These are phyloP conservation scores for Papilionanthe hybrid DNA, from an alignment of 116 monocot genomes.

Conservation along the genomic window DNA sequence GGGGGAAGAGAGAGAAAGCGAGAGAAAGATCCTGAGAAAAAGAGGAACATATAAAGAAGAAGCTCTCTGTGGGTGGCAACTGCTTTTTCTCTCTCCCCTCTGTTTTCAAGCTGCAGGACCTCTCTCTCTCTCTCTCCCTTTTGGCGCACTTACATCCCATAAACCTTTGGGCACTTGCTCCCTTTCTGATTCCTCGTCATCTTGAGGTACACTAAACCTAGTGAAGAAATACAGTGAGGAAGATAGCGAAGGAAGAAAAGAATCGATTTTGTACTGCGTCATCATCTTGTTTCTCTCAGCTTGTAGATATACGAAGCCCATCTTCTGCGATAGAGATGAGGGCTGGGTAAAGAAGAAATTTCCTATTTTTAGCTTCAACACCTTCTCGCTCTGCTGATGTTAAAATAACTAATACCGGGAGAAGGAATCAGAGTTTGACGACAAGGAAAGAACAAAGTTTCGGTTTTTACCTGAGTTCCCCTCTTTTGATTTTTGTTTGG, in stretches of 20 bases:
- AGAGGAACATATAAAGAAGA: constrained; percentile 12
- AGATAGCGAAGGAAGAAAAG: not conserved
- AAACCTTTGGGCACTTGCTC: not conserved
- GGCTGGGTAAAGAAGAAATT: not conserved
- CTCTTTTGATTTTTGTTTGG: not conserved
- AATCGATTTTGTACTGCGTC: not conserved
- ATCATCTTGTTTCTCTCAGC: not conserved
- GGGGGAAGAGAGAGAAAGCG: not conserved
- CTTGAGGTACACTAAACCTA: not conserved
- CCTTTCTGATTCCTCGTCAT: not conserved
- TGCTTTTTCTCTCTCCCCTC: constrained; percentile 7
- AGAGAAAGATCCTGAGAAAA: not conserved
- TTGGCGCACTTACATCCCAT: not conserved
- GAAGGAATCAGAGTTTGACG: not conserved
- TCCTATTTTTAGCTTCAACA: not conserved
- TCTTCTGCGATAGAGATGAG: no score
- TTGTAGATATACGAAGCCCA: not conserved
- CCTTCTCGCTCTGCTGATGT: not conserved
- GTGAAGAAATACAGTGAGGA: not conserved
- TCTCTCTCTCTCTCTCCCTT: not conserved
- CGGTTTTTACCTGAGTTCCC: not conserved
- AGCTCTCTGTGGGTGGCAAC: not conserved
- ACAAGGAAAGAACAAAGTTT: not conserved
- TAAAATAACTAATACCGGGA: not conserved
- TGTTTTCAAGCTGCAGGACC: not conserved